Conservation (phyloP, 148 eudicot genomes). For the Pharnaceum exiguum region DNA sequence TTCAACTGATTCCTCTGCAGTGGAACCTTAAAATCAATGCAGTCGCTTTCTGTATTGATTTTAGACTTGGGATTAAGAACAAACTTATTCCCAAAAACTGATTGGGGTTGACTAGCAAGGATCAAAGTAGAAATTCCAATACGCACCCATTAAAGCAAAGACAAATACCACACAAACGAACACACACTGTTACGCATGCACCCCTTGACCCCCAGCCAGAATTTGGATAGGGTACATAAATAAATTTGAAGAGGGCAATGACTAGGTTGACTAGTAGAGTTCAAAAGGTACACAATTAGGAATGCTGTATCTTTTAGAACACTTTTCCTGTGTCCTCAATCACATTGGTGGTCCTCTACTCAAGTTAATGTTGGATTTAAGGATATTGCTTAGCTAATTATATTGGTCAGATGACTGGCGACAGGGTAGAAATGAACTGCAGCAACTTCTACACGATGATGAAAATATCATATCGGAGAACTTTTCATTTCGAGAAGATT, state of each 20-base stretch:
- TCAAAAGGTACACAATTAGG: slow-evolving; percentile 55
- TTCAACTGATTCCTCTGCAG: not conserved
- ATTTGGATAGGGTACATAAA: slow-evolving; percentile 85
- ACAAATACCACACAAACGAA: too few species aligned
- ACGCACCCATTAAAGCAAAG: too few species aligned
- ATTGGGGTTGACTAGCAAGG: too few species aligned
- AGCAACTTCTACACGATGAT: slow-evolving; percentile 79
- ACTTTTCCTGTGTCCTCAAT: not conserved
- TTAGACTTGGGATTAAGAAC: not conserved
- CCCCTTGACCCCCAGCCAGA: slow-evolving; percentile 78
- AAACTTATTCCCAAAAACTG: too few species aligned
- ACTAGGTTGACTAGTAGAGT: slow-evolving; percentile 81
- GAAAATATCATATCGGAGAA: slow-evolving; percentile 40
- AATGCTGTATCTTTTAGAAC: not conserved
- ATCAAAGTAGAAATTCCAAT: too few species aligned
- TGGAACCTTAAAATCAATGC: not conserved
- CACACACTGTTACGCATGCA: too few species aligned
- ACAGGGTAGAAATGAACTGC: slow-evolving; percentile 79
- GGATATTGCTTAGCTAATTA: not conserved
- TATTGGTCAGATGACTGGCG: slow-evolving; percentile 14
- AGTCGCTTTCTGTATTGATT: not conserved
- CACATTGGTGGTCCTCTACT: not conserved
- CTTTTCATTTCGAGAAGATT: slow-evolving; percentile 34
- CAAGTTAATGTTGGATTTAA: not conserved
- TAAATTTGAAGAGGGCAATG: slow-evolving; percentile 86